These are phyloP conservation scores for Chlorella ohadii DNA, from an alignment of 139 green algal genomes.

Conservation along the genomic window DNA sequence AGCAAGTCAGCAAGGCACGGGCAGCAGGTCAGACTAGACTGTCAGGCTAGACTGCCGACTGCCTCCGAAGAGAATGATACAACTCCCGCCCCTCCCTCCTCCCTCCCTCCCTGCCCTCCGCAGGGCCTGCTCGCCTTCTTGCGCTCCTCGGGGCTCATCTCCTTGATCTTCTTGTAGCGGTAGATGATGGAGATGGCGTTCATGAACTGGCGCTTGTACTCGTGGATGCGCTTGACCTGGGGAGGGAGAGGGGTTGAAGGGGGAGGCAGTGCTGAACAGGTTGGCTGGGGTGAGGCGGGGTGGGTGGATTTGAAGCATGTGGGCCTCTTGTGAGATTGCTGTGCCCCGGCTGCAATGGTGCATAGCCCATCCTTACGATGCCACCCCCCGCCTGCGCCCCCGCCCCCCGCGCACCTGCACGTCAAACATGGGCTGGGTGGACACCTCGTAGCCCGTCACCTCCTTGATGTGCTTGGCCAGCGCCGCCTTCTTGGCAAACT, in stretches of 20 bases:
- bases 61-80: too few species aligned
- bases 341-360: too few species aligned
- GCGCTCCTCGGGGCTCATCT: conserved; percentile 67
- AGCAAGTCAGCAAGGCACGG: too few species aligned
- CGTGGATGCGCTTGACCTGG: conserved; percentile 42
- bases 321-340: too few species aligned
- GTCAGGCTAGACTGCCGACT: too few species aligned
- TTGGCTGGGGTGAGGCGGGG: too few species aligned
- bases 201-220: conserved; percentile 74
- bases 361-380: too few species aligned
- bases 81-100: too few species aligned
- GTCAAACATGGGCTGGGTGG: conserved; percentile 89
- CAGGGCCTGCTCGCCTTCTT: conserved; percentile 36
- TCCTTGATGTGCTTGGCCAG: conserved; percentile 80
- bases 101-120: too few species aligned
- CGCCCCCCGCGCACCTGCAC: conserved; percentile 76
- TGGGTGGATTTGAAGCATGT: too few species aligned
- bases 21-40: too few species aligned
- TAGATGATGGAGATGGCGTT: conserved; percentile 69
- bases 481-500: conserved; percentile 85
- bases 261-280: neutral
- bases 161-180: conserved; percentile 81
- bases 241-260: neutral
- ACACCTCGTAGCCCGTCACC: conserved; percentile 79
- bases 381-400: neutral